These are phyloP conservation scores for Aspergillus intermedius DNA, from an alignment of 2,329 filamentous ascomycete genomes.

Conservation along the genomic window DNA sequence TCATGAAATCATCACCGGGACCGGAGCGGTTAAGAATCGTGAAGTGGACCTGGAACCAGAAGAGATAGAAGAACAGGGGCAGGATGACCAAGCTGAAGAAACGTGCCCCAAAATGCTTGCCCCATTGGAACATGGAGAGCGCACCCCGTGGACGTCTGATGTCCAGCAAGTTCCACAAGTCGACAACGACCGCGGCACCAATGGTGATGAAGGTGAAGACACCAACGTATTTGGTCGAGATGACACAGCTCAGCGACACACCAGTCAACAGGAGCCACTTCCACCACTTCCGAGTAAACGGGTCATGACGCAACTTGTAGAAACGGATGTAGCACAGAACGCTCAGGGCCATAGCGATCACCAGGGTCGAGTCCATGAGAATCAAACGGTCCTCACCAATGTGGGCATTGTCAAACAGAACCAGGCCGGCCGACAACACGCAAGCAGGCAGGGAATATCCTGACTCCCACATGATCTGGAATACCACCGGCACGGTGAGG, in stretches of 20 bases:
- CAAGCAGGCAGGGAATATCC: constrained; percentile 93
- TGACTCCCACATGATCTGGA: constrained; percentile 99
- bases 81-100: constrained; percentile 80
- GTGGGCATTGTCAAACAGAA: constrained; percentile 96
- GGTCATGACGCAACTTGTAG: constrained; percentile 85
- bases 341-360: constrained; percentile 93
- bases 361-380: constrained; percentile 84
- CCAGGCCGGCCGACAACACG: constrained; percentile 72
- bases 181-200: constrained; percentile 85
- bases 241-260: constrained; percentile 91
- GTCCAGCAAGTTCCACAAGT: constrained; percentile 90
- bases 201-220: constrained; percentile 96
- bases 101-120: constrained; percentile 83
- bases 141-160: constrained; percentile 76
- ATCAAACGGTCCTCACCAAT: constrained; percentile 95
- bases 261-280: constrained; percentile 97
- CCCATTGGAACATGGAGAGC: constrained; percentile 72
- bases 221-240: constrained; percentile 97
- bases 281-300: constrained; percentile 97
- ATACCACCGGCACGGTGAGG: constrained; percentile 86
- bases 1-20: constrained; percentile 98
- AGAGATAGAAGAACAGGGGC: constrained; percentile 95
- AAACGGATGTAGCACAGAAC: constrained; percentile 93
- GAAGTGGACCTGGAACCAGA: constrained; percentile 99
- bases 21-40: constrained; percentile 80